Evolutionary conservation across 768 basidiomycete genomes (phyloP), one percentile per base, ranked within the genome.

Genomic region (Pleurotus djamor): DNA sequence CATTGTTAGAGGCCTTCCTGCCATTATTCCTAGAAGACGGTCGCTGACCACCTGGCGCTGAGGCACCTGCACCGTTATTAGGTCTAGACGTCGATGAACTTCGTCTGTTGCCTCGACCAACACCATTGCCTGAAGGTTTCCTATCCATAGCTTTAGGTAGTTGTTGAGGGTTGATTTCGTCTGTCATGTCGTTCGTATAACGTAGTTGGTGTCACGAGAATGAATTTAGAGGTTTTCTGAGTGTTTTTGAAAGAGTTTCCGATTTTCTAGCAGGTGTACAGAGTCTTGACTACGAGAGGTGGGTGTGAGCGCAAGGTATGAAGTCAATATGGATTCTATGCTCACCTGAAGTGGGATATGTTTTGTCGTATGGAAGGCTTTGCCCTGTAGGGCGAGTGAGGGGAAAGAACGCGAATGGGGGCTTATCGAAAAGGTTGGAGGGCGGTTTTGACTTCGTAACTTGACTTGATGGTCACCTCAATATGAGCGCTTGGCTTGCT

Each of bases 361-460:
- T 76, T 71, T 70, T 72, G 65, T 69, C 65, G 65, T 71, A 75
- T 81, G 79, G 76, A 80, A 74, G 86, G 84, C 83, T 89, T 86
- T 91, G 89, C 91, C 91, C 89, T 89, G 91, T 81, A 78, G 91
- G 91, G 91, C 91, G 79, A 86, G 89, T 92, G 90, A 80, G 86
- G 72, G 71, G 79, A 83, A 81, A 68, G 81, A 82, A 75, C 78
- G 81, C 76, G 70, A 72, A 69, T 68, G 69, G 69, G 72, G 68
- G 67, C 64, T 72, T 76, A 74, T 76, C 72, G 72, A 71, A 66
- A 28, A 73, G 74, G 74, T 72, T 76, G 69, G 72, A 72, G 70
- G 74, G 73, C 70, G 75, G 79, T 80, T 41, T 76, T 73, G 76
- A 41, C 44, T 38, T 52, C 51, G 16, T 52, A 78, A 74, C 75